Evolutionary conservation across 139 green algal species (phyloP), one percentile per base, ranked within the genome.

Genomic region (Volvox reticuliferus): DNA sequence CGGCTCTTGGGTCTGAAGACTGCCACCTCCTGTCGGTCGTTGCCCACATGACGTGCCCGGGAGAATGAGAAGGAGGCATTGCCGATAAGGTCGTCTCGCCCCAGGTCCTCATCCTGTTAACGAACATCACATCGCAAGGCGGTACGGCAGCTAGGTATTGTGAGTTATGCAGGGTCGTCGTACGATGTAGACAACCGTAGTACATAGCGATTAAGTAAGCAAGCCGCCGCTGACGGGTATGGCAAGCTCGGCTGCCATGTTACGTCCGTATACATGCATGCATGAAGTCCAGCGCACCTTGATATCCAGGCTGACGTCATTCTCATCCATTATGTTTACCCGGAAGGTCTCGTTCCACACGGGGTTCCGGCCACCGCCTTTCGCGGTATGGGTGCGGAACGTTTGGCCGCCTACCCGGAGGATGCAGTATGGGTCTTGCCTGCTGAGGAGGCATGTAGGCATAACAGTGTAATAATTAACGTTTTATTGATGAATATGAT

Each of bases 291-390:
- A 62, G 32, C 81, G 2, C 20, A 88, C 82, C 73, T 50, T 89
- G 35, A 89, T 44, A 2, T 89, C 83, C 2, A 91, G 18, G 2
- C 65, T 63, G 0, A 91, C 37, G 62, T 32, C 76, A 77, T 91
- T 91, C 33, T 91, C 87, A 30, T 80, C 69, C 30, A 91, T 80
- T n/a, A 78, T 12, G 77, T 87, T 86, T 30, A 87, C 65, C 28
- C n/a, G 55, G 78, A 89, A 89, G 67, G 88, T 92, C 37, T 92
- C 79, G 50, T 92, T 92, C 88, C 88, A 92, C 21, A 92, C 87
- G 30, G 87, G 77, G 78, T 86, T 81, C 2, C 21, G 55, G 77
- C 87, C 87, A 13, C 35, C 87, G 28, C 68, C 87, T 62, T 73
- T 44, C 19, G 36, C 44, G 19, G 87, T 91, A 16, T 37, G 62